These are phyloP conservation scores for Phytopythium helicoides DNA, from an alignment of 352 stramenopile genomes.

Conservation along the genomic window DNA sequence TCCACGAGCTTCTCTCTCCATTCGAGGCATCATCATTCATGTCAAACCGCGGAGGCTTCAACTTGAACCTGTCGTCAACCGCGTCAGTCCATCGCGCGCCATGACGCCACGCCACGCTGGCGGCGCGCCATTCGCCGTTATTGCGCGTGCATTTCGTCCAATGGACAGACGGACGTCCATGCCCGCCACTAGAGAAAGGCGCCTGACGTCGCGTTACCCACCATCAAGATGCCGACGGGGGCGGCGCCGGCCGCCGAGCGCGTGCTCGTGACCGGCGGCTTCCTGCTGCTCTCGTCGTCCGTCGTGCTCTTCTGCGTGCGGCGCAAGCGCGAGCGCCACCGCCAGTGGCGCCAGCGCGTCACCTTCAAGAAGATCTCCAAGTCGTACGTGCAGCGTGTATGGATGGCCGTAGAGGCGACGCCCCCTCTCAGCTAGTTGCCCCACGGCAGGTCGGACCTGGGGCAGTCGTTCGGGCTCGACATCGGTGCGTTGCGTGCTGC, in stretches of 20 bases:
- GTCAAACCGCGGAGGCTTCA: too few relatives aligned
- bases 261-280: slow-evolving; percentile 51
- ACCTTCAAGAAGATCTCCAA: slow-evolving; percentile 88
- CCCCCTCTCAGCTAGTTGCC: background rate
- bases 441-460: slow-evolving; percentile 67
- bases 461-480: slow-evolving; percentile 81
- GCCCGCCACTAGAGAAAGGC: too few relatives aligned
- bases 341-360: slow-evolving; percentile 67
- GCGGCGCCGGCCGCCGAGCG: slow-evolving; percentile 10
- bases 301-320: slow-evolving; percentile 60
- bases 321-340: slow-evolving; percentile 66
- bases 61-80: too few relatives aligned
- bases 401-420: background rate
- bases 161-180: too few relatives aligned
- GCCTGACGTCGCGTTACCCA: background rate
- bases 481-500: slow-evolving; percentile 56
- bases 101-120: too few relatives aligned
- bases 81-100: too few relatives aligned
- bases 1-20: too few relatives aligned
- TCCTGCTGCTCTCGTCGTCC: slow-evolving; percentile 73
- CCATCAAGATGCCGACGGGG: background rate
- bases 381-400: slow-evolving; percentile 33
- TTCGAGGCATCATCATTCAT: too few relatives aligned
- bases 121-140: too few relatives aligned
- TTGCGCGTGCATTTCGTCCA: too few relatives aligned